Conservation (phyloP, 2,329 filamentous ascomycete genomes). For the Fusarium nygamai region DNA sequence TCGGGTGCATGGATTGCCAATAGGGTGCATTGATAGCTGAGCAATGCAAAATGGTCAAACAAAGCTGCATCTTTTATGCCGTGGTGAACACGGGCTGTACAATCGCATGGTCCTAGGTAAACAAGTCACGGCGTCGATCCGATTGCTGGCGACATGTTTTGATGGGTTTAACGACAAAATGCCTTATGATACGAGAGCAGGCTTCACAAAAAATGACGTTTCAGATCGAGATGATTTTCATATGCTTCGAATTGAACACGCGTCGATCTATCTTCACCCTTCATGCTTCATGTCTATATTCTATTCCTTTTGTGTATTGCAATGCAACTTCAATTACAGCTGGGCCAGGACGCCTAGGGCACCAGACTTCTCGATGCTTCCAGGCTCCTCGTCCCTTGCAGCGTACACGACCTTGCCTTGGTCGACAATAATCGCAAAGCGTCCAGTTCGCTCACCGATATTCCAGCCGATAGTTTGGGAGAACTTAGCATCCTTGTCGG, state of each 20-base stretch:
- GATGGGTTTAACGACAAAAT: conserved; percentile 5
- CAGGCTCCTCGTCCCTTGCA: conserved; percentile 70
- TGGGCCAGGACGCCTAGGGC: conserved; percentile 65
- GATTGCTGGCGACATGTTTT: conserved; percentile 14
- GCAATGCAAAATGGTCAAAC: conserved; percentile 50
- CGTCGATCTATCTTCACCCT: conserved; percentile 32
- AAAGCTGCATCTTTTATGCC: conserved; percentile 27
- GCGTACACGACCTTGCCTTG: conserved; percentile 86
- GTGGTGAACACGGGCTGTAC: conserved; percentile 28
- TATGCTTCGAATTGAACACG: conserved; percentile 13
- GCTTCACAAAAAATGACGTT: not conserved
- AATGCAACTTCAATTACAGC: conserved; percentile 52
- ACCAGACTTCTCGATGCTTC: conserved; percentile 58
- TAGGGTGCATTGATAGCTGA: conserved; percentile 56
- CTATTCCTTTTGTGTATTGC: not conserved
- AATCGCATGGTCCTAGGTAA: conserved; percentile 16
- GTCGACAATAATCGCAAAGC: conserved; percentile 84
- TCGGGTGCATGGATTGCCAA: conserved; percentile 55
- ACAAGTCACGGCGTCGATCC: conserved; percentile 22
- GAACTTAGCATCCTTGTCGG: conserved; percentile 75
- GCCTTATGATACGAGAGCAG: conserved; percentile 14
- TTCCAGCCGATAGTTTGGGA: conserved; percentile 82
- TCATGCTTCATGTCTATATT: conserved; percentile 28
- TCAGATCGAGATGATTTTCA: not conserved
- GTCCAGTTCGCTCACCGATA: conserved; percentile 76